A percentile compares a stretch with the other conserved stretches of the same genome.
Evolutionary conservation across 2,329 filamentous ascomycete genomes (phyloP).

Genomic region (Elsinoe batatas): DNA sequence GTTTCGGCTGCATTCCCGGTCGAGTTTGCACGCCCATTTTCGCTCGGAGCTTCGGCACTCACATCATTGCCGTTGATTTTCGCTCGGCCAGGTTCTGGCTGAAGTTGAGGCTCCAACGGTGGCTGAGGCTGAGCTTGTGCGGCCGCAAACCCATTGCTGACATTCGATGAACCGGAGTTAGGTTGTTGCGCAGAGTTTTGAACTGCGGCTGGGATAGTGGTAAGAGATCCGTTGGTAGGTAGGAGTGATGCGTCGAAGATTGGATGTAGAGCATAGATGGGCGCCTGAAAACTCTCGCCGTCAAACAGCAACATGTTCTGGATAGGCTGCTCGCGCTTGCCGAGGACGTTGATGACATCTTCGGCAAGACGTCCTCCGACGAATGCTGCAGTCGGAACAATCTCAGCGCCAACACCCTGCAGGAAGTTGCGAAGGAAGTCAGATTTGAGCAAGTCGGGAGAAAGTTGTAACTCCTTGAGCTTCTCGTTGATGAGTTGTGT

Average conservation of each 20-base stretch:
- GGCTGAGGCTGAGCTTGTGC: too few relatives aligned
- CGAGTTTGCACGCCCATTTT: not conserved
- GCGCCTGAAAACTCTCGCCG: slow-evolving; percentile 66
- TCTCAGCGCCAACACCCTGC: slow-evolving; percentile 73
- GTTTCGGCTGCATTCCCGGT: not conserved
- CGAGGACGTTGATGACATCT: slow-evolving; percentile 93
- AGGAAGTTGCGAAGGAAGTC: slow-evolving; percentile 75
- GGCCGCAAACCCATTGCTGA: not conserved
- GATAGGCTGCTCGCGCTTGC: slow-evolving; percentile 82
- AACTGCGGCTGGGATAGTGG: not conserved
- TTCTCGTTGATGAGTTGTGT: slow-evolving; percentile 67
- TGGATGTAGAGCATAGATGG: slow-evolving; percentile 48
- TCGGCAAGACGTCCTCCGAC: slow-evolving; percentile 85
- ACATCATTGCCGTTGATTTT: not conserved
- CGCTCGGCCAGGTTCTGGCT: not conserved
- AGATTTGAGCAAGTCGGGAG: slow-evolving; percentile 34
- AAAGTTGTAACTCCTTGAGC: slow-evolving; percentile 54
- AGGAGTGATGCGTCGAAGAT: slow-evolving; percentile 13
- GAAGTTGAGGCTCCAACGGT: not conserved
- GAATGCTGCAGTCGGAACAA: slow-evolving; percentile 79
- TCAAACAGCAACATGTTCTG: slow-evolving; percentile 94
- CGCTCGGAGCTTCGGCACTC: not conserved
- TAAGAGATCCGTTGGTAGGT: not conserved
- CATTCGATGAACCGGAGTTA: not conserved
- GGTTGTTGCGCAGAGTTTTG: not conserved